These are phyloP conservation scores for Xanthoconium purpureum DNA, from an alignment of 768 basidiomycete genomes.

Conservation along the genomic window DNA sequence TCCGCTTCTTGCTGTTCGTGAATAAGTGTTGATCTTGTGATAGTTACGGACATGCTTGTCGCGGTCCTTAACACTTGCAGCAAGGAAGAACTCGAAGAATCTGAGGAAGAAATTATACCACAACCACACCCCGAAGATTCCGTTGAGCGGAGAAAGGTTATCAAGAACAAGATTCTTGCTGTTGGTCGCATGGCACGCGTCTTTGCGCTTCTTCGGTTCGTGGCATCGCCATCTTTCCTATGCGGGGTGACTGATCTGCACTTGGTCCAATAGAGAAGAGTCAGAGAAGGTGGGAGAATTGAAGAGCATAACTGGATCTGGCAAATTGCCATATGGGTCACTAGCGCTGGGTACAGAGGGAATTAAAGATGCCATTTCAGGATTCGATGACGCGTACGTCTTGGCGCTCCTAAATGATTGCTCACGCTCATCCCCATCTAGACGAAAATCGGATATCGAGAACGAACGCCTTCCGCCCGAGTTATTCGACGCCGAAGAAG, in stretches of 20 bases:
- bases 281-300: constrained; percentile 96
- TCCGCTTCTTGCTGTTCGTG: background rate
- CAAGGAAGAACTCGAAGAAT: constrained; percentile 93
- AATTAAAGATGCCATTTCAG: constrained; percentile 90
- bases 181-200: constrained; percentile 96
- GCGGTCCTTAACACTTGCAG: constrained; percentile 94
- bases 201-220: constrained; percentile 90
- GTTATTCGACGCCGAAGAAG: constrained; percentile 77
- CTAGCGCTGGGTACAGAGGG: constrained; percentile 89
- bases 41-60: constrained; percentile 98
- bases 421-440: constrained; percentile 29
- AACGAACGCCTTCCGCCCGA: constrained; percentile 98
- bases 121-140: constrained; percentile 43
- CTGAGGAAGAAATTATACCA: constrained; percentile 45
- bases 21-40: constrained; percentile 3
- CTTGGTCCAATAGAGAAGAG: constrained; percentile 67
- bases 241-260: background rate
- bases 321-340: constrained; percentile 75
- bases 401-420: background rate
- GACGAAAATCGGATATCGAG: constrained; percentile 96
- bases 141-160: constrained; percentile 78
- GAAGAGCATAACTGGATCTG: constrained; percentile 82
- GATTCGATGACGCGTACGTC: constrained; percentile 94
- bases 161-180: constrained; percentile 98
- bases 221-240: constrained; percentile 1